Conservation (phyloP, 495 filamentous ascomycete species). For the Durotheca rogersii region DNA sequence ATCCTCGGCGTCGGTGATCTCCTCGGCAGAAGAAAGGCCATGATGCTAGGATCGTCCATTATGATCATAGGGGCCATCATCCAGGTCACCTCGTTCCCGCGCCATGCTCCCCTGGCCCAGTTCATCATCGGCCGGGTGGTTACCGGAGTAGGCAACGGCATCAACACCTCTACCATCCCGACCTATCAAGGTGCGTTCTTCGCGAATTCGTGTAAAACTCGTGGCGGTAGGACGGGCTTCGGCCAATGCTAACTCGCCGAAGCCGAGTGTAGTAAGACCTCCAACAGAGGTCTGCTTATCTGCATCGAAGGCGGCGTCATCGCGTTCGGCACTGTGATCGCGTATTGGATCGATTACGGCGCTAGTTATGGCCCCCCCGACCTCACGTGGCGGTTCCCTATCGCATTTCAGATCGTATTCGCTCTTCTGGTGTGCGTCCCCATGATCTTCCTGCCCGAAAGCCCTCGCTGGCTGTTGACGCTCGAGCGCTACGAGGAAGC, state of each 20-base stretch:
- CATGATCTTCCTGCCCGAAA: conserved; percentile 68
- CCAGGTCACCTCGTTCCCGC: conserved; percentile 55
- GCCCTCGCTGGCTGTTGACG: conserved; percentile 70
- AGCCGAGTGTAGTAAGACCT: conserved; percentile 58
- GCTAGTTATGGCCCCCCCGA: conserved; percentile 60
- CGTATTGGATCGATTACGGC: conserved; percentile 77
- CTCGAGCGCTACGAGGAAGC: conserved; percentile 64
- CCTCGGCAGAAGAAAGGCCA: conserved; percentile 61
- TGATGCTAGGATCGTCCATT: conserved; percentile 59
- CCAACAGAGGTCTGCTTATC: conserved; percentile 71
- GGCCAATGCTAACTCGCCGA: conserved; percentile 6
- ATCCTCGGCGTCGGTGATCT: conserved; percentile 67
- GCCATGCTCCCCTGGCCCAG: conserved; percentile 50
- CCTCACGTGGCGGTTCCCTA: conserved; percentile 70
- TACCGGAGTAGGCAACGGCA: conserved; percentile 70
- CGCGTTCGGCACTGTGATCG: conserved; percentile 68
- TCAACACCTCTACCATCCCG: conserved; percentile 71
- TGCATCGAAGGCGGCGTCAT: conserved; percentile 76
- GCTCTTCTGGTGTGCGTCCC: conserved; percentile 60
- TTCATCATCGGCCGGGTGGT: conserved; percentile 70
- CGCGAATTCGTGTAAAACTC: too few relatives aligned
- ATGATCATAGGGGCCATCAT: conserved; percentile 71
- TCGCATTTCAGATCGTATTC: conserved; percentile 72
- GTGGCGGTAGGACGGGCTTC: conserved; percentile 45
- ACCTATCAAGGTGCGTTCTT: conserved; percentile 73